phyloP scores from a whole-genome alignment of 345 rosid genomes.

The Corchorus capsularis region DNA sequence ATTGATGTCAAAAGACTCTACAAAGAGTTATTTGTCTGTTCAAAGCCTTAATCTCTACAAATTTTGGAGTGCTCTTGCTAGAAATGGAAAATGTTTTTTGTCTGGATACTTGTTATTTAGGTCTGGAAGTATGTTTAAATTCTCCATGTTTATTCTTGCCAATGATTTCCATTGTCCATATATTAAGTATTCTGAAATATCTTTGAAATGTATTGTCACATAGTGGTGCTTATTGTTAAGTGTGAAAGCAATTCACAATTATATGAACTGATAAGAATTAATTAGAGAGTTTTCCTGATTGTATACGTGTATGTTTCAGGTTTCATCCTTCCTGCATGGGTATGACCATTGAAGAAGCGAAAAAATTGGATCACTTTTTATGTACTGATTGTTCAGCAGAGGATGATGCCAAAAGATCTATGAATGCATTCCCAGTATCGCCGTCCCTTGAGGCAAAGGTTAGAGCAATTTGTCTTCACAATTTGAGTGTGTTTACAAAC shows the following conservation, averaged over 20 bases:
- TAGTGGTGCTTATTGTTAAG: neutral
- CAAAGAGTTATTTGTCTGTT: neutral
- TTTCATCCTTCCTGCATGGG: constrained; percentile 87
- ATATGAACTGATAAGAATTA: neutral
- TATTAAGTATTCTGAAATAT: neutral
- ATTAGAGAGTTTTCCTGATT: constrained; percentile 21
- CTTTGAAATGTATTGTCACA: neutral
- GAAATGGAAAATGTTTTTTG: neutral
- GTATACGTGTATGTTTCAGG: constrained; percentile 43
- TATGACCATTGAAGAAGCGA: constrained; percentile 85
- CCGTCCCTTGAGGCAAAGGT: constrained; percentile 67
- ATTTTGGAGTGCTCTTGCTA: neutral
- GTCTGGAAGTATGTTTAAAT: neutral
- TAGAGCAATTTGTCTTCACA: constrained; percentile 17
- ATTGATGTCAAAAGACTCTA: neutral
- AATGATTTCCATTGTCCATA: neutral
- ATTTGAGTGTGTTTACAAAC: neutral
- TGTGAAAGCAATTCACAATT: constrained; percentile 7
- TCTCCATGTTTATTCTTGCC: neutral
- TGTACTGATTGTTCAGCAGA: constrained; percentile 74
- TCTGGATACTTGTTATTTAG: neutral
- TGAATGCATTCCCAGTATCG: constrained; percentile 48
- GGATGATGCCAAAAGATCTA: constrained; percentile 59
- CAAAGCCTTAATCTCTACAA: neutral
- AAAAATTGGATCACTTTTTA: constrained; percentile 69